Evolutionary conservation across 805 yeast species (phyloP), one percentile per base, ranked within the genome.

Genomic region (Yamadazyma scolyti): DNA sequence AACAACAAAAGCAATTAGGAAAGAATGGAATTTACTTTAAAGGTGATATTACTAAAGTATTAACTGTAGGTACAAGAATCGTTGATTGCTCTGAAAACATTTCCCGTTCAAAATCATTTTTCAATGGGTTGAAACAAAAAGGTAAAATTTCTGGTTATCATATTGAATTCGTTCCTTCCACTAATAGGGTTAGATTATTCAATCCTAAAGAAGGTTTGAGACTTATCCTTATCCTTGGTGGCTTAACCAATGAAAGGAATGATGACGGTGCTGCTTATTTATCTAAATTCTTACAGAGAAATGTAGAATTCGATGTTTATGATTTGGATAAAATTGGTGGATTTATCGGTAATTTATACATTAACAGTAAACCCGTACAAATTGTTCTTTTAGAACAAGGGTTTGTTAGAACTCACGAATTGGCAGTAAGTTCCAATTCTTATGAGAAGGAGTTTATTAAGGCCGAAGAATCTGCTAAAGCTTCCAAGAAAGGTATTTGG

Each of bases 81-180:
- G 82, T 83, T 20, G 90, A 87, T 52, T 95, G 94, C 4, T 80
- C 90, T 13, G 95, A 84, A 52, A 75, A 72, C 44, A 66, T 71
- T 5, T 62, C 78, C 24, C 76, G 85, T 47, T 87, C 96, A 20
- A 78, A 78, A 40, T 77, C 89, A 5, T 84, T 79, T 48, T 65
- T 83, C 47, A 72, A 82, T 37, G 76, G 86, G 2, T 73, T 86
- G 44, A 75, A 73, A 49, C 75, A 80, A 43, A 79, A 81, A 60
- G 69, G 75, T 16, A 68, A 73, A 36, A 70, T 84, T 30, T 61
- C 78, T 8, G 93, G 81, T 25, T 70, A 75, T 39, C 52, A 63
- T 37, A 87, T 86, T 16, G 95, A 87, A 42, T 78, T 68, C 47
- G 79, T 86, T 25, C 64, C 78, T 14, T 62, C 81, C n/a, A 79